Evolutionary conservation across 208 protist species (phyloP).

Genomic region (Naegleria gruberi): DNA sequence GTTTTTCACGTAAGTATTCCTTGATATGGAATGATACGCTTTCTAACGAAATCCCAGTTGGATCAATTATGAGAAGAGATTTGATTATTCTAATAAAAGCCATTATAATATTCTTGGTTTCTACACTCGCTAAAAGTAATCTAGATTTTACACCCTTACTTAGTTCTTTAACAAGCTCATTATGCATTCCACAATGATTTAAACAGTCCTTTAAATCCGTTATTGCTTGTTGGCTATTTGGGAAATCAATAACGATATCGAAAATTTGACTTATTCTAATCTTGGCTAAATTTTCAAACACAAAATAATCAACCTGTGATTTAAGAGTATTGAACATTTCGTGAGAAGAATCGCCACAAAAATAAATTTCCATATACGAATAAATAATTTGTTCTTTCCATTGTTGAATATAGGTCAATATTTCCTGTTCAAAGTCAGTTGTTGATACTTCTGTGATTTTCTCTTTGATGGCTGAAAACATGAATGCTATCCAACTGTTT

Average conservation of each 20-base stretch:
- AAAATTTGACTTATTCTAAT: constrained; percentile 10
- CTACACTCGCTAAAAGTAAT: not conserved
- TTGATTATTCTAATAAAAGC: not conserved
- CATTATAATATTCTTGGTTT: not conserved
- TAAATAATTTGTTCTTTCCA: constrained; percentile 10
- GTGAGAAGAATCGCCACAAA: not conserved
- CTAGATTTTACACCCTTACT: not conserved
- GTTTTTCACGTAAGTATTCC: not conserved
- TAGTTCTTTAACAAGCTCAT: not conserved
- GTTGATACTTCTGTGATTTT: not conserved
- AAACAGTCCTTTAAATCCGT: constrained; percentile 7
- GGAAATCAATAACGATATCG: not conserved
- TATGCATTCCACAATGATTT: not conserved
- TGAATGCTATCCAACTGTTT: not conserved
- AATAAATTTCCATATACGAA: not conserved
- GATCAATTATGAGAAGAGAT: not conserved
- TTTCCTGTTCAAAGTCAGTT: not conserved
- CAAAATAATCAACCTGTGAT: not conserved
- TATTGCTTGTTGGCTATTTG: not conserved
- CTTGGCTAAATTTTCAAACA: not conserved
- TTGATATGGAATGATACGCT: not conserved
- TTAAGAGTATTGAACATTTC: not conserved
- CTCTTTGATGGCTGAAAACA: not conserved
- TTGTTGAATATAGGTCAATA: not conserved
- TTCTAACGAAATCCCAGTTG: not conserved